Conservation (phyloP, 169 alveolate genomes). For the Cryptosporidium meleagridis region DNA sequence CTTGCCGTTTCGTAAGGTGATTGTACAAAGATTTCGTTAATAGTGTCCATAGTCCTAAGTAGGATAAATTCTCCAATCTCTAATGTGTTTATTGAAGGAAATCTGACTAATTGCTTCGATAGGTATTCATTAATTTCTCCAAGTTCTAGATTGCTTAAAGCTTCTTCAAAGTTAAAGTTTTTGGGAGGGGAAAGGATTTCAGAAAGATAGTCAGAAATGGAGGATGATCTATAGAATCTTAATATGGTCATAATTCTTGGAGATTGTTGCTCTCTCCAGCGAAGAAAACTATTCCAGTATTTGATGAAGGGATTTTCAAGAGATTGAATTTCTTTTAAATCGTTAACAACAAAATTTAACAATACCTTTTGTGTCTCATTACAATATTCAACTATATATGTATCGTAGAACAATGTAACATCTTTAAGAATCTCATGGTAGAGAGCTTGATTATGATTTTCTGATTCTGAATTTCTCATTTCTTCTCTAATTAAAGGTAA, state of each 20-base stretch:
- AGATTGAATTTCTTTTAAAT: not conserved
- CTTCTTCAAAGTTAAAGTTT: not conserved
- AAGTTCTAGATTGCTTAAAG: not conserved
- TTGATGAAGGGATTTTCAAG: constrained; percentile 33
- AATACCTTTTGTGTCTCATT: constrained; percentile 5
- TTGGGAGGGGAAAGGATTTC: constrained; percentile 13
- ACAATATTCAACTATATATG: constrained; percentile 22
- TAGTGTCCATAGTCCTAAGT: constrained; percentile 26
- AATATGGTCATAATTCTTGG: constrained; percentile 50
- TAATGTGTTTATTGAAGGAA: constrained; percentile 24
- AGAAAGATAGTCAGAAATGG: constrained; percentile 28
- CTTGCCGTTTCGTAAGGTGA: constrained; percentile 67
- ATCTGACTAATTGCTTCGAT: constrained; percentile 3
- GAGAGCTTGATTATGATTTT: not conserved
- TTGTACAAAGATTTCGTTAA: constrained; percentile 29
- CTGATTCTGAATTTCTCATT: constrained; percentile 14
- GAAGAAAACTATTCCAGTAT: constrained; percentile 45
- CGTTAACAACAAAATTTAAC: not conserved
- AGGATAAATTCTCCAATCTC: constrained; percentile 36
- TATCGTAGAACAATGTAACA: constrained; percentile 16
- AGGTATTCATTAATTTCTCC: constrained; percentile 49
- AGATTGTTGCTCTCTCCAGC: constrained; percentile 32
- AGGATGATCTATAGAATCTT: constrained; percentile 49
- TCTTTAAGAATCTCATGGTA: constrained; percentile 35
- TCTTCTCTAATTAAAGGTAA: constrained; percentile 59